Evolutionary conservation across 2,329 filamentous ascomycete species (phyloP), one percentile per base, ranked within the genome.

Genomic region (Zymoseptoria ardabiliae): DNA sequence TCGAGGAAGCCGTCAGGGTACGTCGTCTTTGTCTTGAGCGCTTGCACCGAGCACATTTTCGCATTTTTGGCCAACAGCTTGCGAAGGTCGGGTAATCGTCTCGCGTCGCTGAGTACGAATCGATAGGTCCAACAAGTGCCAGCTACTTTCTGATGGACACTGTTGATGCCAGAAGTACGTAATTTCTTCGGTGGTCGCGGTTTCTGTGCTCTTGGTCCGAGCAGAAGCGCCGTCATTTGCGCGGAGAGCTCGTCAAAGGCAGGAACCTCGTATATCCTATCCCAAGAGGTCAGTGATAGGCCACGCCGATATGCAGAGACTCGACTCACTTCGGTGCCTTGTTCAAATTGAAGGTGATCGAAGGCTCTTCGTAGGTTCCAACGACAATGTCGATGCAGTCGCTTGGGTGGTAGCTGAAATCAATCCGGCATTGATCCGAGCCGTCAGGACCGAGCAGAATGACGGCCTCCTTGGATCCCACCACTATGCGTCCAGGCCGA

Each of bases 61-160:
- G 65, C 61, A 48, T 63, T 67, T 6, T 56, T 58, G 7, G 59
- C 53, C 2, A 74, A 56, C 6, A 73, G 54, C 0, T 54, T 30
- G 4, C 64, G 61, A 22, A 74, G 60, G 48, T 69, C 63, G 4
- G 62, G 56, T 25, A 66, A 11, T 19, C 50, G 20, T 25, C 11
- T 19, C 17, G 20, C n/a, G 8, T 28, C 28, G 2, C 3, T 9
- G 48, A 76, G 72, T 1, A 55, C 58, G 3, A 73, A 54, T 20
- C 77, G 76, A 64, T 85, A 85, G 0, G 82, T 78, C 53, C 82
- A 77, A 60, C 79, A 82, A 49, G 72, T 74, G 2, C 77, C 76
- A 2, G 75, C 74, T 48, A 77, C 74, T n/a, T 66, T 68, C 10
- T 68, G 67, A 57, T 80, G 75, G 0, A 64, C 55, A 2, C 61